phyloP scores from a whole-genome alignment of 305 asterid species.

The Withania somnifera region DNA sequence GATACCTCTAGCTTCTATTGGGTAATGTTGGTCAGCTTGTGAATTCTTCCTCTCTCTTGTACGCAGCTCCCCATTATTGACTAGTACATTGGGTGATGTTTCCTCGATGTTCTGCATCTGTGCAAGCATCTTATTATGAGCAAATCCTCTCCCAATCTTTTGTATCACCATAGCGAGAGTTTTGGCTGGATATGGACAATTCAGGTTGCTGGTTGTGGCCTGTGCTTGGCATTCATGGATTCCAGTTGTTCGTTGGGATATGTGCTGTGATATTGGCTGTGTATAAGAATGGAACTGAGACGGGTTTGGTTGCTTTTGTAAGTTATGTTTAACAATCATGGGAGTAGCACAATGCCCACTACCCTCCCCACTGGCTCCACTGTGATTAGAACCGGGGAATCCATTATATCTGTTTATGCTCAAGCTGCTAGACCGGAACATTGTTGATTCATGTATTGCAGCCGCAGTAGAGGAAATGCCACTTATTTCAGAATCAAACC shows the following conservation, averaged over 20 bases:
- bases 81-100: slow-evolving; percentile 22
- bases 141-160: slow-evolving; percentile 22
- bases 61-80: slow-evolving; percentile 17
- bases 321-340: slow-evolving; percentile 12
- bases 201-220: slow-evolving; percentile 24
- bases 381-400: slow-evolving; percentile 10
- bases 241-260: slow-evolving; percentile 10
- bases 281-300: slow-evolving; percentile 23
- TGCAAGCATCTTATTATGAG: slow-evolving; percentile 15
- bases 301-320: slow-evolving; percentile 25
- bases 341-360: slow-evolving; percentile 14
- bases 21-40: slow-evolving; percentile 20
- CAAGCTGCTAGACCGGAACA: slow-evolving; percentile 21
- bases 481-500: slow-evolving; percentile 12
- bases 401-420: slow-evolving; percentile 15
- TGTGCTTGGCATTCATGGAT: slow-evolving; percentile 20
- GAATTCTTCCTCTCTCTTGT: slow-evolving; percentile 22
- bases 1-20: slow-evolving; percentile 40
- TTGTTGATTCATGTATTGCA: slow-evolving; percentile 20
- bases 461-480: slow-evolving; percentile 23
- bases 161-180: slow-evolving; percentile 14
- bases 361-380: slow-evolving; percentile 8
- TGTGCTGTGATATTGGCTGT: slow-evolving; percentile 19
- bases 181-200: slow-evolving; percentile 22
- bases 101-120: slow-evolving; percentile 19